Percentiles rank a stretch among this genome's conserved stretches.
phyloP scores from a whole-genome alignment of 1,284 basidiomycete genomes.

The Sanguinoderma infundibulare region DNA sequence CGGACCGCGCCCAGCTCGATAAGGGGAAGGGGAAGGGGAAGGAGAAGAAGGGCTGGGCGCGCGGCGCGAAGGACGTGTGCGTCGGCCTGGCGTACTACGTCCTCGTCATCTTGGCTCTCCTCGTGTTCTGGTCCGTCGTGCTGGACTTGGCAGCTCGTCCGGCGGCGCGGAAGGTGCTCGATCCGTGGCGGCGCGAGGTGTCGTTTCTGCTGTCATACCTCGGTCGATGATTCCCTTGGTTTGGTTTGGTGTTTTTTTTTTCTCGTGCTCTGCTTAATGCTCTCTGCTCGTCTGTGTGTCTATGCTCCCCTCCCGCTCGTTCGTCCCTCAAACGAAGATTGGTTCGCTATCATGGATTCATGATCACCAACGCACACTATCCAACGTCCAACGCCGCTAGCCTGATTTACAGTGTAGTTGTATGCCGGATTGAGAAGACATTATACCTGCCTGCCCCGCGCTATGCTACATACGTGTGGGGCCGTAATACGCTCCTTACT shows the following conservation, averaged over 20 bases:
- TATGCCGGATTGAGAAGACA: too few relatives aligned
- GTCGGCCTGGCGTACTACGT: background rate
- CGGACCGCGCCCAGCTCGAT: conserved; percentile 7
- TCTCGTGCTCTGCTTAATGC: background rate
- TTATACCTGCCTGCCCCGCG: conserved; percentile 7
- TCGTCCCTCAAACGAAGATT: too few relatives aligned
- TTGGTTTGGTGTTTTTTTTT: background rate
- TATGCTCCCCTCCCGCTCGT: background rate
- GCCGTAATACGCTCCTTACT: conserved; percentile 23
- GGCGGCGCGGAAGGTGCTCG: conserved; percentile 2
- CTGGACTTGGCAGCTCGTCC: conserved; percentile 6
- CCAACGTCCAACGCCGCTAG: too few relatives aligned
- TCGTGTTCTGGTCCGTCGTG: conserved; percentile 9
- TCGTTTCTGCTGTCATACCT: background rate
- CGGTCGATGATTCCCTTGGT: background rate
- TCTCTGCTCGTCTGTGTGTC: background rate
- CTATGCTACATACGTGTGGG: conserved; percentile 1
- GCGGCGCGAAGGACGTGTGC: background rate
- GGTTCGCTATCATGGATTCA: too few relatives aligned
- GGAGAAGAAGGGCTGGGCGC: too few relatives aligned
- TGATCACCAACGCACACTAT: too few relatives aligned
- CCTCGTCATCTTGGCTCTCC: conserved; percentile 5
- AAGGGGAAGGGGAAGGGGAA: too few relatives aligned
- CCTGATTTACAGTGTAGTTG: too few relatives aligned
- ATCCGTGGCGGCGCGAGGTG: background rate